A percentile compares a stretch with the other conserved stretches of the same genome.
Conservation (phyloP, 257 asterid genomes). For the Solanum chmielewskii region DNA sequence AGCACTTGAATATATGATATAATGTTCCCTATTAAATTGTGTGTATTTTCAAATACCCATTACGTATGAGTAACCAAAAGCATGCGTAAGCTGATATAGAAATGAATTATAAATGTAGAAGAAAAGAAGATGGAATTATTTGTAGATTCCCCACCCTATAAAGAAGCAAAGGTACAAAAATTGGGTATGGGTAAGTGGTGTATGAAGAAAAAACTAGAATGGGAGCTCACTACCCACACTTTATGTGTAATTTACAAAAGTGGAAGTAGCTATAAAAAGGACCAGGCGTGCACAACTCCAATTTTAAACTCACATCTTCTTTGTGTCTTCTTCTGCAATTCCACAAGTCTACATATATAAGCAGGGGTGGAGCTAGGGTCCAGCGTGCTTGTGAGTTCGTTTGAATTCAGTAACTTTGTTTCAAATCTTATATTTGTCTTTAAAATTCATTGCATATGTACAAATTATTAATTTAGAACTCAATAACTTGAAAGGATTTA, state of each 20-base stretch:
- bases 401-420: neutral
- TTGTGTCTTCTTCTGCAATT: neutral
- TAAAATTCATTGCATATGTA: neutral
- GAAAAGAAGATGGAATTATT: neutral
- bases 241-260: neutral
- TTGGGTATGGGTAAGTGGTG: neutral
- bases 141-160: neutral
- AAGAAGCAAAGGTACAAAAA: neutral
- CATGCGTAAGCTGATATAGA: neutral
- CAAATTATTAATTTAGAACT: neutral
- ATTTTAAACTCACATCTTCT: neutral
- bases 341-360: neutral
- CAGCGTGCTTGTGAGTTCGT: fast-evolving
- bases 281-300: neutral
- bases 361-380: neutral
- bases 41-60: neutral
- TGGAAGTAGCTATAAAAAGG: neutral
- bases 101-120: neutral
- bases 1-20: neutral
- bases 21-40: neutral
- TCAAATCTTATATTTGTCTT: neutral
- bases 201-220: neutral
- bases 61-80: neutral
- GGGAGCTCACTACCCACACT: neutral
- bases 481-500: neutral